Conservation (phyloP, 2,329 filamentous ascomycete genomes). For the Alternaria solani region DNA sequence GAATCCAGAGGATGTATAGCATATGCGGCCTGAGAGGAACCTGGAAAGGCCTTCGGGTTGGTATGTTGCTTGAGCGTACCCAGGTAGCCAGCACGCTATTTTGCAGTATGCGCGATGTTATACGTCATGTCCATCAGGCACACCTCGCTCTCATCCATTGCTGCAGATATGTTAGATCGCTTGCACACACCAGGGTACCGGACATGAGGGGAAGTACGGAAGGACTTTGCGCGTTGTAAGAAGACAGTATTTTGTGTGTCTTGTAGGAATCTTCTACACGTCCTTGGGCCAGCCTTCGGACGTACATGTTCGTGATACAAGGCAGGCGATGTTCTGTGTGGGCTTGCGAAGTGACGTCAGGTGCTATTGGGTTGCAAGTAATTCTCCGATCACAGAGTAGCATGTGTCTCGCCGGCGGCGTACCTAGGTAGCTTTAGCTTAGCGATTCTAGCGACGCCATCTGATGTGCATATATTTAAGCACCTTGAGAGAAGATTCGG, state of each 20-base stretch:
- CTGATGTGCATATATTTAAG: not conserved
- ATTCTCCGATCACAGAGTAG: not conserved
- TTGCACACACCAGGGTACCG: not conserved
- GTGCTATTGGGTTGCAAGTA: not conserved
- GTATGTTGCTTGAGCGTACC: not conserved
- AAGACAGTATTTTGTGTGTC: not conserved
- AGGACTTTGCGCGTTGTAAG: not conserved
- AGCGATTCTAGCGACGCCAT: not conserved
- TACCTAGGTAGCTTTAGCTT: not conserved
- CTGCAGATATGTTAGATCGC: not conserved
- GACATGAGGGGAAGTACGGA: not conserved
- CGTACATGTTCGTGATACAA: not conserved
- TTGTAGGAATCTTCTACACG: not conserved
- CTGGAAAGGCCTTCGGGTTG: not conserved
- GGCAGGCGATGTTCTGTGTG: not conserved
- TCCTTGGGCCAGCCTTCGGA: not conserved
- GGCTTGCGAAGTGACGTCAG: not conserved
- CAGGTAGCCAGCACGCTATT: not conserved
- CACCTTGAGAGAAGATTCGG: not conserved
- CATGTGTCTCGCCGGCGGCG: not conserved
- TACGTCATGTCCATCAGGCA: not conserved
- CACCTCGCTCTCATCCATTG: not conserved
- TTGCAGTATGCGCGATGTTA: slow-evolving; percentile 2
- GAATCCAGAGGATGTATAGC: not conserved
- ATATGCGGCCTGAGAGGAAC: not conserved